Percentiles rank a stretch among this genome's conserved stretches.
Evolutionary conservation across 2,329 filamentous ascomycete species (phyloP).

Genomic region (Fusarium paranaense): DNA sequence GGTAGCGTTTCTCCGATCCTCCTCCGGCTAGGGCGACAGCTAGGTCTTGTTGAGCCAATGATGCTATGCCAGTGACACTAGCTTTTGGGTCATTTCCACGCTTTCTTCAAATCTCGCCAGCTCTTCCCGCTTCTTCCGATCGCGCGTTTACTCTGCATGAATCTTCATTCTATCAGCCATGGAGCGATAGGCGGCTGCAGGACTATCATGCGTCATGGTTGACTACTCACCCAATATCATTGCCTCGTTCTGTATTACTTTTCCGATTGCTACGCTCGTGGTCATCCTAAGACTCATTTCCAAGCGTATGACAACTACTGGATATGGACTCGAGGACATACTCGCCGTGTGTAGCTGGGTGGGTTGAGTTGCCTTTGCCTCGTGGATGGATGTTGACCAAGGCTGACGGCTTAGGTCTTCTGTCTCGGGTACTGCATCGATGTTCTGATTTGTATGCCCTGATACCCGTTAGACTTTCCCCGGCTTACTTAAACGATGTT

Average conservation of each 20-base stretch:
- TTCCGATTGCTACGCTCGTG: slow-evolving; percentile 29
- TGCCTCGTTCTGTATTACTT: slow-evolving; percentile 29
- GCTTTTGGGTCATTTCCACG: not conserved
- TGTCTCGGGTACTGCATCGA: not conserved
- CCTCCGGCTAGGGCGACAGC: not conserved
- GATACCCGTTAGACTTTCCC: not conserved
- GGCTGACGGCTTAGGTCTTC: not conserved
- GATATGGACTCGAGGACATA: slow-evolving; percentile 36
- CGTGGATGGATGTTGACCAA: not conserved
- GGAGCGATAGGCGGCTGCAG: not conserved
- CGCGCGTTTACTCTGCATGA: not conserved
- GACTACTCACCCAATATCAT: slow-evolving; percentile 28
- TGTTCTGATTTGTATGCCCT: not conserved
- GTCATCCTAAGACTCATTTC: slow-evolving; percentile 30
- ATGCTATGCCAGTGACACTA: not conserved
- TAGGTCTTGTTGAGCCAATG: not conserved
- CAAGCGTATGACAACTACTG: slow-evolving; percentile 26
- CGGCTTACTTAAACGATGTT: not conserved
- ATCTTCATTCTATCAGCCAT: not conserved
- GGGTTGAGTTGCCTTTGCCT: not conserved
- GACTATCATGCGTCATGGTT: slow-evolving; percentile 17
- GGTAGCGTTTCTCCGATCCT: not conserved
- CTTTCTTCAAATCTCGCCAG: not conserved
- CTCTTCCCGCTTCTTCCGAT: not conserved
- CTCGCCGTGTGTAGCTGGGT: slow-evolving; percentile 34